Percentiles rank a stretch among this genome's conserved stretches.
phyloP scores from a whole-genome alignment of 495 filamentous ascomycete species.

The Podospora australis region DNA sequence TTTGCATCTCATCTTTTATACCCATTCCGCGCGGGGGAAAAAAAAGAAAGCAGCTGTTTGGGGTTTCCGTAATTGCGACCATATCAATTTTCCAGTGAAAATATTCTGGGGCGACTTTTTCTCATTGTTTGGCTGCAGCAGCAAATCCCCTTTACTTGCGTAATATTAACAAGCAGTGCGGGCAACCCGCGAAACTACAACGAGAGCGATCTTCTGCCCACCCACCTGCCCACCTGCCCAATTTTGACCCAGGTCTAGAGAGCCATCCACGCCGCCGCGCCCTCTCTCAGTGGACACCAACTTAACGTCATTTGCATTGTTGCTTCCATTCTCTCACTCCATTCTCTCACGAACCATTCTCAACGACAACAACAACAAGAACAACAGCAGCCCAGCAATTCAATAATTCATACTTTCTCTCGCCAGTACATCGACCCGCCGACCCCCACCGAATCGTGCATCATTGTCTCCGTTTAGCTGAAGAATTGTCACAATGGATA shows the following conservation, averaged over 20 bases:
- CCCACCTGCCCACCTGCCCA: slow-evolving; percentile 20
- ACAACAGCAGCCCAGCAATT: neutral
- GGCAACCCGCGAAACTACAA: neutral
- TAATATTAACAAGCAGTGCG: neutral
- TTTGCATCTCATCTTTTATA: neutral
- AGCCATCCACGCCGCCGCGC: slow-evolving; percentile 6
- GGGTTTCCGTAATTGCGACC: too few species aligned
- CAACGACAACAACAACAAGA: slow-evolving; percentile 6
- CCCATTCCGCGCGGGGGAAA: neutral
- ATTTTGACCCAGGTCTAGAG: slow-evolving; percentile 18
- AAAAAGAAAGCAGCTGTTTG: too few species aligned
- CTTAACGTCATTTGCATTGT: slow-evolving; percentile 16
- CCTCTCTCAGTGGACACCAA: slow-evolving; percentile 15
- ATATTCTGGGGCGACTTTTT: too few species aligned
- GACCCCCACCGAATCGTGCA: neutral
- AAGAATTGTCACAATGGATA: slow-evolving; percentile 64
- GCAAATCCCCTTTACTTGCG: neutral
- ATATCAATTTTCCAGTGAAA: too few species aligned
- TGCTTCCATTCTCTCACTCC: slow-evolving; percentile 3
- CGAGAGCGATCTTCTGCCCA: neutral
- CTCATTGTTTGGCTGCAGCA: too few species aligned
- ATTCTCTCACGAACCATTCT: slow-evolving; percentile 6
- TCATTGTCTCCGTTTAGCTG: neutral
- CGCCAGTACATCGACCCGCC: neutral
- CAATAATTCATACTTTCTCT: too few species aligned